Conservation (phyloP, 495 filamentous ascomycete species). For the Talaromyces nanjingensis region DNA sequence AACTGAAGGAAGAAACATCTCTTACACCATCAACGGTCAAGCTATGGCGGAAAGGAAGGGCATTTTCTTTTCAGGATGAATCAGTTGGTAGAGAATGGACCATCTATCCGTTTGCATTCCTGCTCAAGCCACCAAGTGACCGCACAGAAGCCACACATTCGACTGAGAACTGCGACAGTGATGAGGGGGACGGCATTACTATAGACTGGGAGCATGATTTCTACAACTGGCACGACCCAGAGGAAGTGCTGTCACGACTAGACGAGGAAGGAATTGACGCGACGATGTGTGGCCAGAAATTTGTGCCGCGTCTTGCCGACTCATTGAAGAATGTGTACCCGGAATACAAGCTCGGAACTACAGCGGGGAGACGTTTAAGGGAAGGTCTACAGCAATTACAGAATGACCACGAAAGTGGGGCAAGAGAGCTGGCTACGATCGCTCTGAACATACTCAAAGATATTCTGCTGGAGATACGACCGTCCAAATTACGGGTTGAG, state of each 20-base stretch:
- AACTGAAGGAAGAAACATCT: slow-evolving; percentile 56
- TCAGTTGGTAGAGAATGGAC: slow-evolving; percentile 52
- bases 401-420: slow-evolving; percentile 49
- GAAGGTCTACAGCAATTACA: slow-evolving; percentile 39
- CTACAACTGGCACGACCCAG: slow-evolving; percentile 42
- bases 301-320: slow-evolving; percentile 7
- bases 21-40: slow-evolving; percentile 37
- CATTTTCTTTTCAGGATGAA: slow-evolving; percentile 48
- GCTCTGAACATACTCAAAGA: slow-evolving; percentile 43
- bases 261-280: background rate
- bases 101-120: slow-evolving; percentile 55
- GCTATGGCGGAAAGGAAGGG: slow-evolving; percentile 50
- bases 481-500: background rate
- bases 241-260: background rate
- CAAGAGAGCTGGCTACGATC: slow-evolving; percentile 44
- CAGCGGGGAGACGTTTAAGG: background rate
- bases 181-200: slow-evolving; percentile 34
- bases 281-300: slow-evolving; percentile 1
- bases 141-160: background rate
- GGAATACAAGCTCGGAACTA: slow-evolving; percentile 4
- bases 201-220: slow-evolving; percentile 59
- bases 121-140: slow-evolving; percentile 30
- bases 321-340: slow-evolving; percentile 4
- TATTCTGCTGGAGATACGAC: slow-evolving; percentile 22
- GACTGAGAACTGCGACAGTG: background rate